A percentile compares a stretch with the other conserved stretches of the same genome.
Conservation (phyloP, 305 asterid species). For the Fraxinus sp. region DNA sequence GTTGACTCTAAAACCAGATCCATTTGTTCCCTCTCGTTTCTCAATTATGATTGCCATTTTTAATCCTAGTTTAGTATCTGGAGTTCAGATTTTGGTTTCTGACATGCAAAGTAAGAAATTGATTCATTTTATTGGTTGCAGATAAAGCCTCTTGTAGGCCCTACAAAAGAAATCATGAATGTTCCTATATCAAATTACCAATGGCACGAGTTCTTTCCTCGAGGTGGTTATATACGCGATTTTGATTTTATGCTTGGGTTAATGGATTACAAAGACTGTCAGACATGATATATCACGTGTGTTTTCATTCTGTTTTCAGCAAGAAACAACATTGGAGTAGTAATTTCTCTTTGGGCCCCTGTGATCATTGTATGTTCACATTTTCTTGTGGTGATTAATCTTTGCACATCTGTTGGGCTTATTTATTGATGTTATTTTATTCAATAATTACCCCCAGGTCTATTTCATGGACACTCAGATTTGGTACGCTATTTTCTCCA, state of each 20-base stretch:
- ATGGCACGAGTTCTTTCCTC: constrained; percentile 99
- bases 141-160: constrained; percentile 87
- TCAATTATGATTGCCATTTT: background rate
- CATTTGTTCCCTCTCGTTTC: background rate
- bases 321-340: constrained; percentile 80
- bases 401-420: constrained; percentile 10
- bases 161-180: constrained; percentile 79
- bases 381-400: constrained; percentile 21
- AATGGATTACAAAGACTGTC: background rate
- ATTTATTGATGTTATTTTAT: constrained; percentile 18
- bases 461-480: constrained; percentile 97
- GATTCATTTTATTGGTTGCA: constrained; percentile 40
- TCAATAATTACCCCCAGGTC: constrained; percentile 57
- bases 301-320: constrained; percentile 51
- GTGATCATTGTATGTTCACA: constrained; percentile 65
- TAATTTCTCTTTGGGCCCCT: constrained; percentile 94
- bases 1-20: background rate
- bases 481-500: constrained; percentile 98
- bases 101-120: background rate
- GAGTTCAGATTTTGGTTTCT: constrained; percentile 8
- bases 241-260: constrained; percentile 10
- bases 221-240: constrained; percentile 46
- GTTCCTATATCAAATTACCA: constrained; percentile 49
- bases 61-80: background rate
- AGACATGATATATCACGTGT: constrained; percentile 8